phyloP scores from a whole-genome alignment of 495 filamentous ascomycete species.

The Letharia lupina region DNA sequence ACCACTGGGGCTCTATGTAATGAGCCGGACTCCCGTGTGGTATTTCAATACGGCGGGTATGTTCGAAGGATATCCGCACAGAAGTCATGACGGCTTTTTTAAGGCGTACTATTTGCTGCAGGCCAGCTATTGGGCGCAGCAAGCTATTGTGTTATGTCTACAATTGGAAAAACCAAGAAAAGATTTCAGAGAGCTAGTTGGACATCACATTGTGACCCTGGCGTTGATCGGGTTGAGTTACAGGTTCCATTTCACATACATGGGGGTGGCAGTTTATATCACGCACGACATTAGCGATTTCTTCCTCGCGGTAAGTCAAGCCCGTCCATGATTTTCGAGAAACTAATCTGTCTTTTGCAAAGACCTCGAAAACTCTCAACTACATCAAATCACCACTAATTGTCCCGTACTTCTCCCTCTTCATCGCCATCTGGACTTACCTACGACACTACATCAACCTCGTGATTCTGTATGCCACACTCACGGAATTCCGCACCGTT shows the following conservation, averaged over 20 bases:
- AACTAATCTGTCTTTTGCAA: conserved; percentile 6
- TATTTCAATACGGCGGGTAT: conserved; percentile 91
- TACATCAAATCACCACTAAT: conserved; percentile 75
- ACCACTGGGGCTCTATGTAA: conserved; percentile 83
- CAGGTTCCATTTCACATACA: conserved; percentile 96
- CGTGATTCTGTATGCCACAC: conserved; percentile 71
- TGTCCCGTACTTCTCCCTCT: conserved; percentile 73
- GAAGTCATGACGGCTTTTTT: conserved; percentile 74
- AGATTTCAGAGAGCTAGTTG: conserved; percentile 91
- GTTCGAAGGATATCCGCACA: conserved; percentile 88
- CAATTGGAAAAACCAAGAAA: conserved; percentile 92
- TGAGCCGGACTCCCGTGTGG: conserved; percentile 88
- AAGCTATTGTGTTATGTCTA: conserved; percentile 80
- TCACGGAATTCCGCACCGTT: conserved; percentile 82
- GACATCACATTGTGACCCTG: conserved; percentile 88
- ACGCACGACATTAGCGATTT: conserved; percentile 95
- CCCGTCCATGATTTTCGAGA: neutral
- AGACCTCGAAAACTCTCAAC: conserved; percentile 92
- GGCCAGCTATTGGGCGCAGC: conserved; percentile 93
- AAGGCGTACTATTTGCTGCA: conserved; percentile 97
- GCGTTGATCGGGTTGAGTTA: conserved; percentile 85
- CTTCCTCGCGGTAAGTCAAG: conserved; percentile 76
- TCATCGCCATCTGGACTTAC: conserved; percentile 84
- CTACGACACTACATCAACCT: conserved; percentile 88
- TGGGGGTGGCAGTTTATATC: conserved; percentile 94